Evolutionary conservation across 2,329 filamentous ascomycete genomes (phyloP).

Genomic region (Ceratocystis cubensis): DNA sequence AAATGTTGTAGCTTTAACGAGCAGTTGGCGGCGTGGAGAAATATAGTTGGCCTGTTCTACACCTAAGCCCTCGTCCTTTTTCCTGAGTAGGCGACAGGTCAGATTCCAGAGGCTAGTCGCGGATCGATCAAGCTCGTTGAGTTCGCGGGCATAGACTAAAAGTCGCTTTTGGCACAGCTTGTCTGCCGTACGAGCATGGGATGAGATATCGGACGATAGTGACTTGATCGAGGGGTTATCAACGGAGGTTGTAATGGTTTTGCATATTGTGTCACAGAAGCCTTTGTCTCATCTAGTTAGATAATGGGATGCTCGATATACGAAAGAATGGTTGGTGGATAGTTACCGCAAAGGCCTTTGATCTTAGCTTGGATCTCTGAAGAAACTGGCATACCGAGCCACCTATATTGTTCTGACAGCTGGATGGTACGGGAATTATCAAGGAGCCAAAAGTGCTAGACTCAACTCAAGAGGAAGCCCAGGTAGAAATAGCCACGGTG

Average conservation of each 20-base stretch:
- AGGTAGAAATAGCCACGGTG: neutral
- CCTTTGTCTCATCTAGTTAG: slow-evolving; percentile 9
- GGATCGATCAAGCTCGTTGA: slow-evolving; percentile 38
- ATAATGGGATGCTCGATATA: neutral
- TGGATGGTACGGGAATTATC: neutral
- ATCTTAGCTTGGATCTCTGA: slow-evolving; percentile 6
- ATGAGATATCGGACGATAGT: slow-evolving; percentile 27
- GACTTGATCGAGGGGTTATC: slow-evolving; percentile 23
- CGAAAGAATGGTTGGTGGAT: neutral
- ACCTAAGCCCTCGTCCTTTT: slow-evolving; percentile 36
- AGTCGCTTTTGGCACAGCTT: slow-evolving; percentile 16
- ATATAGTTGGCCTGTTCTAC: slow-evolving; percentile 20
- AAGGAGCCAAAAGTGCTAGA: neutral
- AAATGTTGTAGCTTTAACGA: slow-evolving; percentile 38
- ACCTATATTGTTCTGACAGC: neutral
- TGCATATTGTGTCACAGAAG: slow-evolving; percentile 18
- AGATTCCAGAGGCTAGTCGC: slow-evolving; percentile 56
- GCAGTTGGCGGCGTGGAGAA: slow-evolving; percentile 25
- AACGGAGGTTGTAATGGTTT: slow-evolving; percentile 20
- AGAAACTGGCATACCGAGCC: neutral
- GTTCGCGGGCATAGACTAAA: slow-evolving; percentile 3
- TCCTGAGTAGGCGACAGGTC: slow-evolving; percentile 44
- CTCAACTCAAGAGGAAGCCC: neutral
- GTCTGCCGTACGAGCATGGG: slow-evolving; percentile 25
- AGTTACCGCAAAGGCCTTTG: slow-evolving; percentile 7